Conservation (phyloP, 2,329 filamentous ascomycete species). For the Calonectria leucothoes region DNA sequence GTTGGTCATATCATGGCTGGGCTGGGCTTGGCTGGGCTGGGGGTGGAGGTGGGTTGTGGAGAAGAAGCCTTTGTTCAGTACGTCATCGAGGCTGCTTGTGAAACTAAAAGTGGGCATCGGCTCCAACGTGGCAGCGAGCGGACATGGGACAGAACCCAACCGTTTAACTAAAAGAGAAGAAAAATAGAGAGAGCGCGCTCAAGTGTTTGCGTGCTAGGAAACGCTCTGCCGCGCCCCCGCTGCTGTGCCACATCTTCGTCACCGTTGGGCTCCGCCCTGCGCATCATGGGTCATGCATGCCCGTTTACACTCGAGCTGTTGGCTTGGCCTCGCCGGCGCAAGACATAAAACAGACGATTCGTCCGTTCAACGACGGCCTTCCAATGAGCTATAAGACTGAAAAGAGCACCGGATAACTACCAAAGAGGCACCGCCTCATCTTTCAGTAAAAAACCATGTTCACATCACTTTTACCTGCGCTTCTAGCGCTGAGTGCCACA, state of each 20-base stretch:
- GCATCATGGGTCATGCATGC: neutral
- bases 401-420: neutral
- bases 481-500: neutral
- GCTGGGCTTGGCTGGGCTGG: neutral
- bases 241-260: conserved; percentile 6
- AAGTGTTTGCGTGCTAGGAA: neutral
- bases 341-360: neutral
- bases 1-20: neutral
- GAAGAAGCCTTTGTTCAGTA: neutral
- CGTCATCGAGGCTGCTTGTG: neutral
- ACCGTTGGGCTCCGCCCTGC: neutral
- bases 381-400: neutral
- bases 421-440: neutral
- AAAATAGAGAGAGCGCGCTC: neutral
- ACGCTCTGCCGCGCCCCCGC: neutral
- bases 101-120: conserved; percentile 1
- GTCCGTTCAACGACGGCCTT: neutral
- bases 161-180: neutral
- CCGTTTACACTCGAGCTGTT: neutral
- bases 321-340: neutral
- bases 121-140: neutral
- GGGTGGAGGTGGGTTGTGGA: neutral
- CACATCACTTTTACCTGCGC: neutral
- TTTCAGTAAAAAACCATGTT: neutral
- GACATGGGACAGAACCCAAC: neutral